Evolutionary conservation across 2,329 filamentous ascomycete genomes (phyloP), one percentile per base, ranked within the genome.

Genomic region (Aspergillus intermedius): DNA sequence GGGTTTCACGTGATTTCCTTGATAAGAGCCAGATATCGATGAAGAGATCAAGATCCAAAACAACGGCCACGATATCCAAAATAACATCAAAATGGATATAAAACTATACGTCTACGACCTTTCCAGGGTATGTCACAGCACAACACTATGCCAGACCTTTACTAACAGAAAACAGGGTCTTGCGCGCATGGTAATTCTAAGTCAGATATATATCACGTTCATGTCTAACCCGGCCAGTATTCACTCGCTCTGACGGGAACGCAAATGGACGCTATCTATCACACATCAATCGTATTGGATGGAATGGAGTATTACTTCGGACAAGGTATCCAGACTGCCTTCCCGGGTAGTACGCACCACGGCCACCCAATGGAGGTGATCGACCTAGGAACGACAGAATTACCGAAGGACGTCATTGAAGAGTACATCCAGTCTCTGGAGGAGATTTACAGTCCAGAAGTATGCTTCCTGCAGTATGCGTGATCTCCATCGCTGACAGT

Each of bases 261-360:
- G 1, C 82, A 86, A 46, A 88, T 96, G 44, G 91, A 97, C 67
- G 93, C 93, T 47, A 82, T 98, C 46, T 97, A 97, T 59, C 93
- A 98, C 67, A 97, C 93, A 0, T 88, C 91, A 0, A 83, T 98
- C 47, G 85, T 95, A 39, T 76, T 97, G 35, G 80, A 83, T 46
- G 84, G 84, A n/a, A 79, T 86, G 45, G 93, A 98, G 70, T 96
- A 95, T 67, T 83, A 91, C 60, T 97, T 91, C 58, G 91, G 95
- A 51, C 84, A 87, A 48, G 89, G 89, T 48, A 86, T 97, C 46
- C 87, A 95, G 60, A 83, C 84, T 47, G 89, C 91, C 51, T 72
- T 75, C 8, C 88, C 93, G 0, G 91, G 91, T 1, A 78, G 80
- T 9, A 96, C 90, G 1, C 91, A 97, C 65, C 84, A 96, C 60